Evolutionary conservation across 768 basidiomycete species (phyloP), one percentile per base, ranked within the genome.

Genomic region (Favolaschia claudopus): DNA sequence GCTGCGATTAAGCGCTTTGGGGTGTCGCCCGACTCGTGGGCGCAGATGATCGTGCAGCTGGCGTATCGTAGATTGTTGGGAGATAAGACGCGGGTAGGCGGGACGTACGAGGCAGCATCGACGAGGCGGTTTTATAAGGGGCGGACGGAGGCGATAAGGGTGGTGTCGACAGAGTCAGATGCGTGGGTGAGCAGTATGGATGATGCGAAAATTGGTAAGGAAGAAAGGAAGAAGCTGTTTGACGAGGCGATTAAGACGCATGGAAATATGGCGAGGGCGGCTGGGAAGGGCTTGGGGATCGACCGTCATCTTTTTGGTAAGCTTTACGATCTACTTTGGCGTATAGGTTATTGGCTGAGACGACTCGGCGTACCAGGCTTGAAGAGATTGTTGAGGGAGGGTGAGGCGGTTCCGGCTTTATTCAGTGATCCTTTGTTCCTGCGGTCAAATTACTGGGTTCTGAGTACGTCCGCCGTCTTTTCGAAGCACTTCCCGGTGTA

Each of bases 21-120:
- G 31, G 87, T 91, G n/a, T 93, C 93, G 37, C 96, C 96, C 3
- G 96, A 98, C 69, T 91, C 91, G 25, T 97, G 95, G 94, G 89
- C 92, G 42, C 96, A 98, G 77, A 87, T 97, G 84, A 77, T 95
- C 68, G 82, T 96, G 46, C 96, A 98, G 71, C 78, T 98, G 42
- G 96, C 95, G 7, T 95, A 95, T 72, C 84, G 80, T 55, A 85
- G 95, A 1, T 81, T 94, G 31, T 74, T 88, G 28, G 79, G 81
- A 36, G 65, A 71, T n/a, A 73, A 79, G 33, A 78, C 81, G 77
- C 73, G 86, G 60, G 77, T 78, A 27, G 94, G 92, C 3, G 92
- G 85, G 5, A 95, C 94, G n/a, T 98, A 98, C 70, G 96, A 98
- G 75, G 91, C 93, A 55, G 95, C 95, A 31, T 89, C 92, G 60